Conservation (phyloP, 176 grass and related monocot species). For the Phoenix dactylifera region DNA sequence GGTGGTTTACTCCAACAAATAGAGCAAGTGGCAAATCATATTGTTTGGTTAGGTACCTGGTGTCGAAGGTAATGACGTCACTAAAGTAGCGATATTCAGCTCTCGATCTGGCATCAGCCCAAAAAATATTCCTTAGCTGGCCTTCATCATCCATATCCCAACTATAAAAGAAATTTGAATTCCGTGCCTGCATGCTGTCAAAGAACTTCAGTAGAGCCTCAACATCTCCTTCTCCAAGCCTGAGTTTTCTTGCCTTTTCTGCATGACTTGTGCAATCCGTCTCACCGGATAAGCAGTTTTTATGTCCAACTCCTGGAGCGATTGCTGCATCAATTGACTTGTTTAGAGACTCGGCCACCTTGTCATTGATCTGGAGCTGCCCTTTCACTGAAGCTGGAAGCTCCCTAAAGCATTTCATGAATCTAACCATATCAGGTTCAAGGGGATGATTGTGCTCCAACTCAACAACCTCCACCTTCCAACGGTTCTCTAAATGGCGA, state of each 20-base stretch:
- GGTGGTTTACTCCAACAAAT: constrained; percentile 6
- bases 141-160: constrained; percentile 77
- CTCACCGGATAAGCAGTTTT: too few species aligned
- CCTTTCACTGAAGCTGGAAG: not conserved
- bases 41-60: not conserved
- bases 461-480: not conserved
- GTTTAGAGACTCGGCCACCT: not conserved
- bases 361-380: constrained; percentile 2
- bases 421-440: constrained; percentile 6
- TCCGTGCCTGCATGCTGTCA: constrained; percentile 51
- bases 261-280: too few species aligned
- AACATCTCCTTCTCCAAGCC: constrained; percentile 54
- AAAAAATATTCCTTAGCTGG: constrained; percentile 57
- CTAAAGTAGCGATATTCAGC: constrained; percentile 51
- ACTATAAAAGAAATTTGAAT: constrained; percentile 63
- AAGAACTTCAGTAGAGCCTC: constrained; percentile 59
- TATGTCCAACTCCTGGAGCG: not conserved
- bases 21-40: constrained; percentile 6
- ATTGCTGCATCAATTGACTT: too few species aligned
- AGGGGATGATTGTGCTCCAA: constrained; percentile 9
- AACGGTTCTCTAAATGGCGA: not conserved
- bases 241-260: constrained; percentile 34
- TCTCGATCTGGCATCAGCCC: constrained; percentile 69
- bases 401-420: constrained; percentile 12
- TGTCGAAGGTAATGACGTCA: not conserved